These are phyloP conservation scores for Rhodomyrtus tomentosa DNA, from an alignment of 345 rosid species.

Conservation along the genomic window DNA sequence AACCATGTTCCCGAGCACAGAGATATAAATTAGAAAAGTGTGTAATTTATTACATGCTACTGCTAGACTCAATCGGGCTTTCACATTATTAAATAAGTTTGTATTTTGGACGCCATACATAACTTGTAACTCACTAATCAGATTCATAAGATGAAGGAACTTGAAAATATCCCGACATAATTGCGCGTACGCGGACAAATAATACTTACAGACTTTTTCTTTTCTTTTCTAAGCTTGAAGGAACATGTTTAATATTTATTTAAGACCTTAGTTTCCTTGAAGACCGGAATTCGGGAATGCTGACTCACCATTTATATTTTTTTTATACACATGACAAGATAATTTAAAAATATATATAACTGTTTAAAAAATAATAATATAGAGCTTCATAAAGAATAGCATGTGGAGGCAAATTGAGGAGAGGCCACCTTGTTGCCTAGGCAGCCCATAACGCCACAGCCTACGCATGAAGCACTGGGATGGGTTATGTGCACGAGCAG, in stretches of 20 bases:
- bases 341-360: not conserved
- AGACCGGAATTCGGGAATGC: not conserved
- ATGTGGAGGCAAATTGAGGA: not conserved
- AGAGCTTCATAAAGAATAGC: not conserved
- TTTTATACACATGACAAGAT: not conserved
- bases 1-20: no score
- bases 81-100: no score
- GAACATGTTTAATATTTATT: not conserved
- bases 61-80: no score
- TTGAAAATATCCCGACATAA: not conserved
- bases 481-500: not conserved
- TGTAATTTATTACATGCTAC: no score
- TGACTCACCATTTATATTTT: not conserved
- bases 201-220: not conserved
- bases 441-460: conserved; percentile 4
- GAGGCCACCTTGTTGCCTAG: conserved; percentile 4
- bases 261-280: not conserved
- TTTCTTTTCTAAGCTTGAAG: not conserved
- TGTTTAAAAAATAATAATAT: not conserved
- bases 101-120: not conserved
- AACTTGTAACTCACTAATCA: not conserved
- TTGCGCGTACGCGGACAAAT: not conserved
- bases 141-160: not conserved
- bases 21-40: no score
- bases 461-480: not conserved